Evolutionary conservation across 73 alveolate genomes (phyloP).

Genomic region (Symbiodinium pilosum): DNA sequence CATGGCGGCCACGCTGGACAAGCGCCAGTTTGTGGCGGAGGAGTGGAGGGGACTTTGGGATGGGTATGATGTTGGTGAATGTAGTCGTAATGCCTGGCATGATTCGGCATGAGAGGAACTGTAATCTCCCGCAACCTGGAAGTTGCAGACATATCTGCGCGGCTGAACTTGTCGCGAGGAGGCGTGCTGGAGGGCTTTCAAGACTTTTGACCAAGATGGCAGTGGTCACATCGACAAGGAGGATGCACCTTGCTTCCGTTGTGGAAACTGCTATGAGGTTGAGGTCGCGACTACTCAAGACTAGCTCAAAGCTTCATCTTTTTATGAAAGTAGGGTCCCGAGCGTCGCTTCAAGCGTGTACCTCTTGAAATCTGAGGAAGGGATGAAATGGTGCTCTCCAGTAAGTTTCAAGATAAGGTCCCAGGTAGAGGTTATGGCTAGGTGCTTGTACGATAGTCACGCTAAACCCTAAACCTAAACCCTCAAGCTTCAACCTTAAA

Average conservation of each 20-base stretch:
- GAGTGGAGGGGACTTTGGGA: background rate
- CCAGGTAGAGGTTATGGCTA: too few relatives aligned
- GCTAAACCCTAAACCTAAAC: too few relatives aligned
- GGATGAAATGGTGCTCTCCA: too few relatives aligned
- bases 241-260: too few relatives aligned
- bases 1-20: slow-evolving; percentile 93
- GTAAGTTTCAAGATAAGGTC: too few relatives aligned
- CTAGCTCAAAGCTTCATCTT: too few relatives aligned
- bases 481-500: too few relatives aligned
- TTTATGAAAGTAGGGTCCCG: too few relatives aligned
- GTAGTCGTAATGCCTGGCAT: background rate
- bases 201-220: slow-evolving; percentile 84
- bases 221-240: slow-evolving; percentile 81
- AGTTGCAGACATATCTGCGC: background rate
- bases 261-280: too few relatives aligned
- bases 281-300: background rate
- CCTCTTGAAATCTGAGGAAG: too few relatives aligned
- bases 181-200: slow-evolving; percentile 83
- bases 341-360: too few relatives aligned
- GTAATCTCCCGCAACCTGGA: background rate
- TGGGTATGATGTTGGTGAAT: background rate
- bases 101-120: background rate
- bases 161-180: slow-evolving; percentile 5
- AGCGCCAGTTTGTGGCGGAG: slow-evolving; percentile 90
- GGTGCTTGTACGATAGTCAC: too few relatives aligned